These are phyloP conservation scores for Phyllosticta paracitricarpa DNA, from an alignment of 2,329 filamentous ascomycete genomes.

Conservation along the genomic window DNA sequence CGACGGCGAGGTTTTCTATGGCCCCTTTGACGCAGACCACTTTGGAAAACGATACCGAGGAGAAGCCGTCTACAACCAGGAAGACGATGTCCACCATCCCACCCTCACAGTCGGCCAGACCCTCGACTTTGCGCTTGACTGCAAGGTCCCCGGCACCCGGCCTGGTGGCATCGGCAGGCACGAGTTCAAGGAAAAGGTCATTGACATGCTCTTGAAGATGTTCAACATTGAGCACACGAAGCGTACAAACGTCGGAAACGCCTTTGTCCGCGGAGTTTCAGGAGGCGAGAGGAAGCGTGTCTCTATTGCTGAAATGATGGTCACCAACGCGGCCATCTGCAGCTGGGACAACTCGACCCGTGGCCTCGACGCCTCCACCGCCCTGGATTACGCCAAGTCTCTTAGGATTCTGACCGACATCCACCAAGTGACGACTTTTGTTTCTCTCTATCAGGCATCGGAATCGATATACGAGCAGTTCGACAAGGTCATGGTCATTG, in stretches of 20 bases:
- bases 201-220: slow-evolving; percentile 71
- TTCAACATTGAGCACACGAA: slow-evolving; percentile 88
- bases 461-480: slow-evolving; percentile 73
- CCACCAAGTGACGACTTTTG: slow-evolving; percentile 74
- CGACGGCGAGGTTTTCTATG: slow-evolving; percentile 65
- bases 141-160: slow-evolving; percentile 72
- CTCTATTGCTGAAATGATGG: slow-evolving; percentile 73
- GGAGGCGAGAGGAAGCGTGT: slow-evolving; percentile 74
- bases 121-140: slow-evolving; percentile 72
- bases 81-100: slow-evolving; percentile 77
- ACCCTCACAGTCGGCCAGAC: slow-evolving; percentile 84
- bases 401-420: slow-evolving; percentile 61
- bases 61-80: slow-evolving; percentile 77
- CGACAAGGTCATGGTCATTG: slow-evolving; percentile 77
- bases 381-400: slow-evolving; percentile 39
- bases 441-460: slow-evolving; percentile 76
- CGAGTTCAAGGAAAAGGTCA: slow-evolving; percentile 67
- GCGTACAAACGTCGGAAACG: slow-evolving; percentile 75
- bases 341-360: slow-evolving; percentile 49
- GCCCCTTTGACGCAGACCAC: slow-evolving; percentile 59
- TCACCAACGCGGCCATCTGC: slow-evolving; percentile 60
- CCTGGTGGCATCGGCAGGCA: slow-evolving; percentile 61
- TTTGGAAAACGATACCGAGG: slow-evolving; percentile 65
- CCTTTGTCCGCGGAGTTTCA: slow-evolving; percentile 69
- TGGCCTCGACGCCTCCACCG: slow-evolving; percentile 39